phyloP scores from a whole-genome alignment of 306 rosid genomes.

The Canavalia ensiformis region DNA sequence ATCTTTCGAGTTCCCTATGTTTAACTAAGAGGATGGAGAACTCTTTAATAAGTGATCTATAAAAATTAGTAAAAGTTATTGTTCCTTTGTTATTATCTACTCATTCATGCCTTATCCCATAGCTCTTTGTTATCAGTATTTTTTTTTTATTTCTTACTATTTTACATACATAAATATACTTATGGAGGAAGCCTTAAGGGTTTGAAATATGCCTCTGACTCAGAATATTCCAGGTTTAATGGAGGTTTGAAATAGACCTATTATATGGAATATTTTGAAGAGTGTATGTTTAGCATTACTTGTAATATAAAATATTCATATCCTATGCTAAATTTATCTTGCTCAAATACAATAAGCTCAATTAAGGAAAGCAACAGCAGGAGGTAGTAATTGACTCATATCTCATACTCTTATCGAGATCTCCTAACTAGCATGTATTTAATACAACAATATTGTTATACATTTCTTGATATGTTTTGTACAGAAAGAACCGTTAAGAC shows the following conservation, averaged over 20 bases:
- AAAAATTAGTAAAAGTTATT: not conserved
- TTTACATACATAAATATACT: not conserved
- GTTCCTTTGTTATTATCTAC: not conserved
- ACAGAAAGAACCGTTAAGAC: not conserved
- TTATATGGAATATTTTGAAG: too few species aligned
- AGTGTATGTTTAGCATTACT: too few species aligned
- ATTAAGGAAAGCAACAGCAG: conserved; percentile 10
- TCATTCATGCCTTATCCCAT: not conserved
- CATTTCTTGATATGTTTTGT: not conserved
- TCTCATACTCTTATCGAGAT: not conserved
- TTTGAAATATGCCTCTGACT: not conserved
- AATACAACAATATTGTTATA: not conserved
- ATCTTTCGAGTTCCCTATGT: conserved; percentile 62
- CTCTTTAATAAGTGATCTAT: conserved; percentile 35
- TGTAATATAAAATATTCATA: not conserved
- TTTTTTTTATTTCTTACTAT: not conserved
- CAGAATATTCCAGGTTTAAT: not conserved
- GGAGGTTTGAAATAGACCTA: too few species aligned
- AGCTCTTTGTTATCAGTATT: not conserved
- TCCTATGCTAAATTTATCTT: not conserved
- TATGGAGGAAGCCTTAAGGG: not conserved
- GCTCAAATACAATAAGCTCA: not conserved
- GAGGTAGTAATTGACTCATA: not conserved
- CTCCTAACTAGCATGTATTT: conserved; percentile 11
- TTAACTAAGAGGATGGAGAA: conserved; percentile 43